phyloP scores from a whole-genome alignment of 768 basidiomycete genomes.

The Tylopilus subfusipes region DNA sequence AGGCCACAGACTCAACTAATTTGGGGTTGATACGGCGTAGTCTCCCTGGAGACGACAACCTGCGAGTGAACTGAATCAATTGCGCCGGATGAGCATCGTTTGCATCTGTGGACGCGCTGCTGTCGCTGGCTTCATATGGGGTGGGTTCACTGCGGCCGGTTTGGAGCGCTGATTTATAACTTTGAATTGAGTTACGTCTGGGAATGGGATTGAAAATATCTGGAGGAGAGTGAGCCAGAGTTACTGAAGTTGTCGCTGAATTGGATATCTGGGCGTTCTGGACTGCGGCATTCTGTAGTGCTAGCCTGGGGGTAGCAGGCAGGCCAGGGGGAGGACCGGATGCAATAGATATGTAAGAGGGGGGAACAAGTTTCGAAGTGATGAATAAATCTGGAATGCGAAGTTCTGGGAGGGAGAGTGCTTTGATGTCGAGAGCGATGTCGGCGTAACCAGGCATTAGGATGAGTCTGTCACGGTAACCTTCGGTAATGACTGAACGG shows the following conservation, averaged over 20 bases:
- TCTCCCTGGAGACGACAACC: constrained; percentile 33
- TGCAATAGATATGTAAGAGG: constrained; percentile 25
- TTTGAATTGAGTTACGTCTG: constrained; percentile 26
- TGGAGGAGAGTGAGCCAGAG: not conserved
- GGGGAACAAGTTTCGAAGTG: constrained; percentile 45
- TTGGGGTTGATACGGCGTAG: constrained; percentile 48
- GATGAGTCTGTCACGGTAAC: constrained; percentile 60
- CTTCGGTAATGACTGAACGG: constrained; percentile 60
- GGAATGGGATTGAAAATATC: constrained; percentile 15
- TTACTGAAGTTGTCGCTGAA: constrained; percentile 10
- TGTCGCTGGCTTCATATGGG: constrained; percentile 44
- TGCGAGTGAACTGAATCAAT: constrained; percentile 25
- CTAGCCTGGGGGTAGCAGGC: constrained; percentile 13
- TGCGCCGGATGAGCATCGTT: constrained; percentile 33
- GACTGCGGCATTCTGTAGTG: not conserved
- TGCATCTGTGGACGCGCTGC: constrained; percentile 45
- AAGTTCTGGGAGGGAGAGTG: constrained; percentile 53
- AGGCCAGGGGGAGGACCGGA: constrained; percentile 27
- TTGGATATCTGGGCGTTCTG: constrained; percentile 9
- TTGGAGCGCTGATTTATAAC: constrained; percentile 44
- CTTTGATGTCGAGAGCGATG: constrained; percentile 55
- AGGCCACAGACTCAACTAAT: constrained; percentile 40
- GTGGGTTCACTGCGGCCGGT: constrained; percentile 21
- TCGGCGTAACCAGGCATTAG: constrained; percentile 62
- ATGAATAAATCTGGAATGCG: constrained; percentile 59